Percentiles rank a stretch among this genome's conserved stretches.
phyloP scores from a whole-genome alignment of 805 yeast genomes.

The Candida anglica region DNA sequence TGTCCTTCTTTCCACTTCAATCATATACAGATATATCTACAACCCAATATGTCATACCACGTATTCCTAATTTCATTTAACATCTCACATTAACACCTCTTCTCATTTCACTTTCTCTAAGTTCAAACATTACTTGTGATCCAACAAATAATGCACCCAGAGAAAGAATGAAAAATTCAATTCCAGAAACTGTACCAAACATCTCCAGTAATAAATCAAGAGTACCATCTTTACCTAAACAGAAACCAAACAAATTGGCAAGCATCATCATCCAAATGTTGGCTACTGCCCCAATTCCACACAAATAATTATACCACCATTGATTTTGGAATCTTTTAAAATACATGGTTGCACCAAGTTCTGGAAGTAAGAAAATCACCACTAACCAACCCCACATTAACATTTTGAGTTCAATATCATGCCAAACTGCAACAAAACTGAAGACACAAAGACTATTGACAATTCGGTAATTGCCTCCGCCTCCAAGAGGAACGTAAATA shows the following conservation, averaged over 20 bases:
- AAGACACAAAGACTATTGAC: conserved; percentile 81
- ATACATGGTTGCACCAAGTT: conserved; percentile 56
- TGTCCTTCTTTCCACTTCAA: too few species aligned
- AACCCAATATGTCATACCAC: too few species aligned
- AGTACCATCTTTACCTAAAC: conserved; percentile 88
- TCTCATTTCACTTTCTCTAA: conserved; percentile 81
- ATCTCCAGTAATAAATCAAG: conserved; percentile 59
- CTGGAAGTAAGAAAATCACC: conserved; percentile 85
- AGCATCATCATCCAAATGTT: conserved; percentile 98
- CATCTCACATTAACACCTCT: conserved; percentile 81
- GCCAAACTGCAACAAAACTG: conserved; percentile 97
- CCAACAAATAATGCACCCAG: conserved; percentile 73
- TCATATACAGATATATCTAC: too few species aligned
- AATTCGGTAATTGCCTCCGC: conserved; percentile 67
- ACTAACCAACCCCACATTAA: conserved; percentile 95
- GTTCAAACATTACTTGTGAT: conserved; percentile 90
- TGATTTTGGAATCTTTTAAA: conserved; percentile 36
- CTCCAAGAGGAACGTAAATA: conserved; percentile 86
- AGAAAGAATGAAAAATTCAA: conserved; percentile 57
- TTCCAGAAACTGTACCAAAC: conserved; percentile 68
- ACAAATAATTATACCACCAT: conserved; percentile 76
- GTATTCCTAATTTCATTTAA: too few species aligned
- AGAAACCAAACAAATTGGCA: conserved; percentile 92
- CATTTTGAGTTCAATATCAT: conserved; percentile 84
- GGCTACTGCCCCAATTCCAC: conserved; percentile 82